Evolutionary conservation across 148 eudicot species (phyloP), one percentile per base, ranked within the genome.

Genomic region (Fagopyrum homotropicum): DNA sequence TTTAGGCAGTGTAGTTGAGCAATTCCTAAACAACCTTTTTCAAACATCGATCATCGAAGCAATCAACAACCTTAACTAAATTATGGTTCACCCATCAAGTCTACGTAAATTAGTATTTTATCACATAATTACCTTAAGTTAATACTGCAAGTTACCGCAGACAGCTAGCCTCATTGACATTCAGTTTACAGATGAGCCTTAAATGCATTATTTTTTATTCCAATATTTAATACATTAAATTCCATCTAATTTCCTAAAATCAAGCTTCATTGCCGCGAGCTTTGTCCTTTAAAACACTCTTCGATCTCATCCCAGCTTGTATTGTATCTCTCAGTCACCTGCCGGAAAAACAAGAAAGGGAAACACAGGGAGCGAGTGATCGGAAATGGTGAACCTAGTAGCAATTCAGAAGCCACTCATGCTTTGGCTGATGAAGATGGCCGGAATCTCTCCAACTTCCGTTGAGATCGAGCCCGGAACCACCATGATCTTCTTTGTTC

Each of bases 301-400:
- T 64, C 8, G 4, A 54, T 16, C n/a, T 17, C 57, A 19, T 68
- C 54, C 0, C 19, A 35, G 40, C 40, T 35, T 35, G 2, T 35
- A 35, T 35, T 35, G 2, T 1, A 35, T 35, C 40, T 35, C 40
- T 35, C 40, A 35, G 2, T 35, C 40, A 2, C 3, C 40, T 35
- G 40, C 40, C 40, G 40, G 40, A 35, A 35, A 35, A 40, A 9
- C 7, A 11, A 71, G 3, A 8, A 14, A 45, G 14, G 71, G 30
- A 2, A 35, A 44, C n/a, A 75, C n/a, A 75, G 14, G 26, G 1
- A 30, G 6, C 49, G 46, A 16, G 16, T 8, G 0, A 22, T n/a
- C 40, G 19, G 77, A 72, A 69, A 94, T 94, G 97, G 98, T 94
- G 86, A 94, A 94, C 83, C 75, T 94, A 0, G 97, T 94, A 0